Conservation (phyloP, 1,284 basidiomycete genomes). For the Ganoderma multipileum region DNA sequence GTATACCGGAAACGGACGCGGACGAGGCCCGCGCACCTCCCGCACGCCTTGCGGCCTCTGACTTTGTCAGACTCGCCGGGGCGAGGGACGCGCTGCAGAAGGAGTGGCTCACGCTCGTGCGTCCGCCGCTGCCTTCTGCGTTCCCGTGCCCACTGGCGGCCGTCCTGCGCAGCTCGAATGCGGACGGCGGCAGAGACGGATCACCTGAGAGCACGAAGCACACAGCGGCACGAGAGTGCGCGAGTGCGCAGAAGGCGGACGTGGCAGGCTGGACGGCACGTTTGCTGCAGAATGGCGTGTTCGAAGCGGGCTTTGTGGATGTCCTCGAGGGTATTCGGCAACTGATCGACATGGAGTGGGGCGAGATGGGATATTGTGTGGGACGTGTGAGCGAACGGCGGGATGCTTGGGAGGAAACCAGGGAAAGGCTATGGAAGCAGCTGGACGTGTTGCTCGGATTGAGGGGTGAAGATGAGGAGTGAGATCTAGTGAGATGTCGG, state of each 20-base stretch:
- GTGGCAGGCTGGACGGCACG: conserved; percentile 31
- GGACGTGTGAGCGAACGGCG: conserved; percentile 36
- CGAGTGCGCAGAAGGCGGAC: conserved; percentile 12
- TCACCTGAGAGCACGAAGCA: neutral
- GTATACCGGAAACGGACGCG: conserved; percentile 19
- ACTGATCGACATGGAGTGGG: conserved; percentile 41
- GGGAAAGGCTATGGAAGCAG: conserved; percentile 39
- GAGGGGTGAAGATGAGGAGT: conserved; percentile 21
- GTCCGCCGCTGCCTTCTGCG: conserved; percentile 27
- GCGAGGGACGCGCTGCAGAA: conserved; percentile 33
- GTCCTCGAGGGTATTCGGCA: conserved; percentile 42
- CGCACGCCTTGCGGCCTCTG: conserved; percentile 24
- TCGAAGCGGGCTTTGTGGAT: conserved; percentile 40
- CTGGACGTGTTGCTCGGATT: conserved; percentile 41
- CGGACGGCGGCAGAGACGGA: neutral
- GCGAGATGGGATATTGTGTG: conserved; percentile 39
- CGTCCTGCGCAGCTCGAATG: neutral
- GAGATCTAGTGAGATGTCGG: no score
- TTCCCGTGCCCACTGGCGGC: conserved; percentile 33
- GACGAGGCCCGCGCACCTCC: conserved; percentile 16
- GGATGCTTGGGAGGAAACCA: conserved; percentile 33
- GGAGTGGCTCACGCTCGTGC: conserved; percentile 34
- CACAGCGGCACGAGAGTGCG: conserved; percentile 23
- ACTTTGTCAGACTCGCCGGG: conserved; percentile 33
- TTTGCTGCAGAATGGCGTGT: conserved; percentile 34